A percentile compares a stretch with the other conserved stretches of the same genome.
phyloP scores from a whole-genome alignment of 73 alveolate genomes.

The Blepharisma japonicum region DNA sequence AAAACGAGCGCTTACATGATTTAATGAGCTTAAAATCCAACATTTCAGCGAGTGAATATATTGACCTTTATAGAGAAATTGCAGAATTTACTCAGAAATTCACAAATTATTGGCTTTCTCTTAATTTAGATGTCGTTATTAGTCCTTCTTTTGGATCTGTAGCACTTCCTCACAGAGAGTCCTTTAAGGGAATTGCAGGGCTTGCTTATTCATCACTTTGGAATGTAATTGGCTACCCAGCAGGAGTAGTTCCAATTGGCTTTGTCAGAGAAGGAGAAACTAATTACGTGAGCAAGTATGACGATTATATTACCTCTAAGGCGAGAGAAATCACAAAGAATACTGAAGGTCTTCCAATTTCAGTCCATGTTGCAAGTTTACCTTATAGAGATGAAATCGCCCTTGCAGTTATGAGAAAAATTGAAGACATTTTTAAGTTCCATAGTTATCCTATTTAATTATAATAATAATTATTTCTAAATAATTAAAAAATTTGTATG shows the following conservation, averaged over 20 bases:
- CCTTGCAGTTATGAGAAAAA: not conserved
- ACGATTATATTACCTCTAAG: not conserved
- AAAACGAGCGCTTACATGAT: too few species aligned
- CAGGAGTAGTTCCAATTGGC: slow-evolving; percentile 15
- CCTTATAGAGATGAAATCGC: not conserved
- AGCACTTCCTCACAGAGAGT: not conserved
- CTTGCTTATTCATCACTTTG: not conserved
- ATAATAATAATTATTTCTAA: too few species aligned
- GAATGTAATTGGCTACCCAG: not conserved
- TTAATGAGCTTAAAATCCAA: too few species aligned
- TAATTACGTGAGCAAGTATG: not conserved
- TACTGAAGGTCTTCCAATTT: not conserved
- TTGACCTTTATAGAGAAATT: not conserved
- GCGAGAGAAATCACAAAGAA: not conserved
- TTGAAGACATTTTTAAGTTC: not conserved
- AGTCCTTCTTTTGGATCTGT: not conserved
- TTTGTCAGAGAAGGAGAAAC: not conserved
- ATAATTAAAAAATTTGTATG: too few species aligned
- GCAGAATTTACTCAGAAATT: not conserved
- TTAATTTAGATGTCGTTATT: not conserved
- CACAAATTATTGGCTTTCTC: not conserved
- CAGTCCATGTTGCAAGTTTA: not conserved
- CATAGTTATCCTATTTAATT: too few species aligned
- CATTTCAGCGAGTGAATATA: not conserved
- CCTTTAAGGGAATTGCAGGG: not conserved